Evolutionary conservation across 1,139 yeast species (phyloP).

Genomic region (Candida frijolesensis): DNA sequence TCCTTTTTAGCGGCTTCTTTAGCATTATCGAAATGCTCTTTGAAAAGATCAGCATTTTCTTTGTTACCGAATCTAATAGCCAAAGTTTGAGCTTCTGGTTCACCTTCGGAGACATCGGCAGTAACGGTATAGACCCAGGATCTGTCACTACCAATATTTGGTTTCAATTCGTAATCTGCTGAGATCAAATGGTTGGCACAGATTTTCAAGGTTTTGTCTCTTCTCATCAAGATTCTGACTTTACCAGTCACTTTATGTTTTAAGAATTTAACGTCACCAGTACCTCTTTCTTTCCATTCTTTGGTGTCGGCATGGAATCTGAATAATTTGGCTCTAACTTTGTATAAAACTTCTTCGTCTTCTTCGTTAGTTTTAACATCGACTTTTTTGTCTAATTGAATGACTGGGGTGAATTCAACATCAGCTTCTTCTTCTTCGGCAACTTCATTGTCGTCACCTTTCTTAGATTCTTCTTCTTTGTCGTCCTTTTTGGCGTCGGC

Average conservation of each 20-base stretch:
- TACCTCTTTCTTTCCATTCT: constrained; percentile 99
- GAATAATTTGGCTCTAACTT: constrained; percentile 93
- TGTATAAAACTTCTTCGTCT: constrained; percentile 84
- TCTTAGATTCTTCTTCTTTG: constrained; percentile 29
- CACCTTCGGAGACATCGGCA: constrained; percentile 95
- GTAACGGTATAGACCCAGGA: constrained; percentile 97
- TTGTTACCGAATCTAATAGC: constrained; percentile 97
- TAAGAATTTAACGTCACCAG: constrained; percentile 96
- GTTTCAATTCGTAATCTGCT: constrained; percentile 81
- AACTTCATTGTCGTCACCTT: constrained; percentile 50
- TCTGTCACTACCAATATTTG: constrained; percentile 96
- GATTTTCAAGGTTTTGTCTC: constrained; percentile 96
- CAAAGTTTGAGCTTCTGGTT: constrained; percentile 92
- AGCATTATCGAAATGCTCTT: constrained; percentile 77
- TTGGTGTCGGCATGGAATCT: constrained; percentile 79
- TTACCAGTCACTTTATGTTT: constrained; percentile 83
- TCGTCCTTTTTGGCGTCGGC: constrained; percentile 35
- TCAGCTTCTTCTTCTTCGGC: constrained; percentile 91
- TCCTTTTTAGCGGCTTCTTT: constrained; percentile 14
- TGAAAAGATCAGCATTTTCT: constrained; percentile 95
- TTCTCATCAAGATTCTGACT: constrained; percentile 94
- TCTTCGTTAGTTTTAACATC: constrained; percentile 98
- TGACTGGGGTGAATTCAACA: constrained; percentile 95
- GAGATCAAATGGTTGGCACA: constrained; percentile 95
- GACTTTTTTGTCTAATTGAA: constrained; percentile 83